Percentiles rank a stretch among this genome's conserved stretches.
Conservation (phyloP, 192 early-diverging fungal genomes). For the Entrophospora sp. region DNA sequence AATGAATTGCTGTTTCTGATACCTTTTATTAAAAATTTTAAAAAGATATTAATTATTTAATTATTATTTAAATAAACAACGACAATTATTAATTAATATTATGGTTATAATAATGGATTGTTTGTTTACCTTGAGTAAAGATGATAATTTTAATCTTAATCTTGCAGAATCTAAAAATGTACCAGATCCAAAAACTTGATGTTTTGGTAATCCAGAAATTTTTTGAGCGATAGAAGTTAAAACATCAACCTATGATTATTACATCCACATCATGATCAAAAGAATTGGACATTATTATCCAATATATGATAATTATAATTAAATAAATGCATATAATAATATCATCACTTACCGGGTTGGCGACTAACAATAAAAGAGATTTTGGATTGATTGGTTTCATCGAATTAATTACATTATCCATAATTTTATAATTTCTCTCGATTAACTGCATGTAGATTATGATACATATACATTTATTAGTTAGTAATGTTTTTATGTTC, state of each 20-base stretch:
- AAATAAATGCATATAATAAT: not conserved
- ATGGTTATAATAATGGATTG: too few relatives aligned
- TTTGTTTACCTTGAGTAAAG: constrained; percentile 29
- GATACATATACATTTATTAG: too few relatives aligned
- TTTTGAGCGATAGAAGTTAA: constrained; percentile 80
- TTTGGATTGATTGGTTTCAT: constrained; percentile 67
- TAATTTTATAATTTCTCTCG: constrained; percentile 71
- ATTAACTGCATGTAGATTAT: constrained; percentile 46
- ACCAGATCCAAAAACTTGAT: constrained; percentile 80
- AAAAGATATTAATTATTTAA: not conserved
- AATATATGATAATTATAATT: not conserved
- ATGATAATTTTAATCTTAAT: constrained; percentile 50
- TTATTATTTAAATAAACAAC: not conserved
- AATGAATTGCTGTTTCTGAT: constrained; percentile 64
- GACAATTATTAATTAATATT: too few relatives aligned
- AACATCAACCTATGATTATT: constrained; percentile 40
- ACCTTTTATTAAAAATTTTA: constrained; percentile 30
- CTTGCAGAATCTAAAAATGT: constrained; percentile 74
- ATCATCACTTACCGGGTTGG: constrained; percentile 57
- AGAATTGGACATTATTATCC: too few relatives aligned
- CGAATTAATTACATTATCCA: constrained; percentile 57
- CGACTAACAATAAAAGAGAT: constrained; percentile 67
- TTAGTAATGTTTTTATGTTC: too few relatives aligned
- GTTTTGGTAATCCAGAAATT: constrained; percentile 62
- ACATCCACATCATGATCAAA: not conserved